Conservation (phyloP, 1,139 yeast genomes). For the Lodderomyces jiufengensis region DNA sequence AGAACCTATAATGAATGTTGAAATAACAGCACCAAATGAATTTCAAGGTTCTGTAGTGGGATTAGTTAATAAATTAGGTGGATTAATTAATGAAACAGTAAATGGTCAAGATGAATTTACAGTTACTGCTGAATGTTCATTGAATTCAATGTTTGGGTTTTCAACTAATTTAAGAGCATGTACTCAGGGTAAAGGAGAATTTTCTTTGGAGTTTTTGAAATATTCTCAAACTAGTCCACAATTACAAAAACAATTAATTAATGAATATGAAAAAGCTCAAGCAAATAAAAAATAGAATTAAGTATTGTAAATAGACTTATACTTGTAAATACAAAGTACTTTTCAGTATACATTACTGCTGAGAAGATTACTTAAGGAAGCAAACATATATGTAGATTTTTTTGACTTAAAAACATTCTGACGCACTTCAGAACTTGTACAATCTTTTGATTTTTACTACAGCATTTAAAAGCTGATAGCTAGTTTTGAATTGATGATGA, state of each 20-base stretch:
- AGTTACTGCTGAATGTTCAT: slow-evolving; percentile 88
- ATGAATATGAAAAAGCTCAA: slow-evolving; percentile 57
- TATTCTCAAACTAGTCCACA: slow-evolving; percentile 91
- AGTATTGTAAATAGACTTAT: slow-evolving; percentile 4
- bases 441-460: too few species aligned
- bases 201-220: slow-evolving; percentile 88
- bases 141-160: slow-evolving; percentile 93
- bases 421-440: too few species aligned
- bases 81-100: slow-evolving; percentile 90
- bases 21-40: slow-evolving; percentile 92
- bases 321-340: slow-evolving; percentile 8
- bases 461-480: too few species aligned
- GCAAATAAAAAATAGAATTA: slow-evolving; percentile 21
- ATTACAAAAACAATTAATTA: slow-evolving; percentile 85
- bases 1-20: slow-evolving; percentile 95
- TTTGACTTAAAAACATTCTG: too few species aligned
- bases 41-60: slow-evolving; percentile 95
- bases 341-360: too few species aligned
- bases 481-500: too few species aligned
- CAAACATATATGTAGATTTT: too few species aligned
- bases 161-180: slow-evolving; percentile 94
- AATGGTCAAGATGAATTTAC: slow-evolving; percentile 95
- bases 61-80: slow-evolving; percentile 85
- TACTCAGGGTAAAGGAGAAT: slow-evolving; percentile 99
- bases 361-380: too few species aligned